Conservation (phyloP, 1,139 yeast species). For the Lodderomyces parapsilosis region DNA sequence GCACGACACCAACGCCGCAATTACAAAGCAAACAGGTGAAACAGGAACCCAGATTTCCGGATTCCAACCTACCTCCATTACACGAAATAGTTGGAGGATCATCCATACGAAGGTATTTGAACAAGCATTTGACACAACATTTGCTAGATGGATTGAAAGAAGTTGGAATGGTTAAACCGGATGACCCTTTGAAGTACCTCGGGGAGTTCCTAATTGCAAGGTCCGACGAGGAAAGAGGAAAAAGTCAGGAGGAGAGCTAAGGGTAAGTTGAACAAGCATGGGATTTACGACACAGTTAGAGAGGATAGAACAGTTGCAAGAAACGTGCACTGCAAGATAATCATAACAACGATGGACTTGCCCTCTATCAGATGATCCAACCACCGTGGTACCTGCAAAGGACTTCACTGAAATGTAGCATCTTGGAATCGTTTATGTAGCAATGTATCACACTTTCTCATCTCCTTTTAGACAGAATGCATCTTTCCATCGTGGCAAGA, state of each 20-base stretch:
- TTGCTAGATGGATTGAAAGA: slow-evolving; percentile 68
- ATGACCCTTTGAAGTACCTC: slow-evolving; percentile 64
- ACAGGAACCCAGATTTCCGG: not conserved
- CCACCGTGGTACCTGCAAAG: too few species aligned
- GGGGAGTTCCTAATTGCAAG: slow-evolving; percentile 67
- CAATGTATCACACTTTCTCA: too few species aligned
- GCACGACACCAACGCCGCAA: not conserved
- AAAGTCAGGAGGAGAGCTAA: not conserved
- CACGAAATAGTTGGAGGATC: slow-evolving; percentile 78
- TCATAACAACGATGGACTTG: too few species aligned
- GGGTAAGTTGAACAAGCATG: too few species aligned
- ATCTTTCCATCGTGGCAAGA: too few species aligned
- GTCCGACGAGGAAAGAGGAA: slow-evolving; percentile 28
- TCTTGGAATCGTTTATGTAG: too few species aligned
- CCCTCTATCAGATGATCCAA: too few species aligned
- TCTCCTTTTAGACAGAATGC: too few species aligned
- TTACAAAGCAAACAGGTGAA: not conserved
- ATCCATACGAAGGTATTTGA: slow-evolving; percentile 73
- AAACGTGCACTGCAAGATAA: too few species aligned
- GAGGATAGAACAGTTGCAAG: too few species aligned
- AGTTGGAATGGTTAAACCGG: slow-evolving; percentile 58
- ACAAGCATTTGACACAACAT: slow-evolving; percentile 65
- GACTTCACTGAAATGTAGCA: too few species aligned
- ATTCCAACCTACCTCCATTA: slow-evolving; percentile 22
- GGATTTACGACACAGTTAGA: too few species aligned